Evolutionary conservation across 2,329 filamentous ascomycete genomes (phyloP).

Genomic region (Hypoxylon sp.): DNA sequence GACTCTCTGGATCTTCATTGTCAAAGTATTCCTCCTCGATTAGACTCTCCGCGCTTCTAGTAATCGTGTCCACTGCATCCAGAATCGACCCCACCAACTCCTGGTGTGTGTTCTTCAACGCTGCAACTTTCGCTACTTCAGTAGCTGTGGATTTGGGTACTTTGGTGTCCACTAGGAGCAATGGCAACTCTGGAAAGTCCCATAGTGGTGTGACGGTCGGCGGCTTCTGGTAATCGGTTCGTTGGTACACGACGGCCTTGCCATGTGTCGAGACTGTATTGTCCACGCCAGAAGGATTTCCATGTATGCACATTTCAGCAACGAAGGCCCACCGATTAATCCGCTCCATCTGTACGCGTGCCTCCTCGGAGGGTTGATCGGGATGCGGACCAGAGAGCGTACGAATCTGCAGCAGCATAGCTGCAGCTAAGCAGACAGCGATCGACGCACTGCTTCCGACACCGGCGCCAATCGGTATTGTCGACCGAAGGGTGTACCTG

Average conservation of each 20-base stretch:
- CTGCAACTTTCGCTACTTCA: slow-evolving; percentile 89
- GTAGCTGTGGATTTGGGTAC: slow-evolving; percentile 87
- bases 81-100: slow-evolving; percentile 85
- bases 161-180: slow-evolving; percentile 90
- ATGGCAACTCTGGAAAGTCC: slow-evolving; percentile 91
- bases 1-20: slow-evolving; percentile 70
- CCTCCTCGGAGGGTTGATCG: slow-evolving; percentile 89
- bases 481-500: slow-evolving; percentile 91
- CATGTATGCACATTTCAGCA: slow-evolving; percentile 96
- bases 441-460: slow-evolving; percentile 96
- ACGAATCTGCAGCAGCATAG: slow-evolving; percentile 88
- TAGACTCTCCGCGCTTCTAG: slow-evolving; percentile 67
- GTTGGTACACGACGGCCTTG: slow-evolving; percentile 92
- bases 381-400: slow-evolving; percentile 91
- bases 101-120: slow-evolving; percentile 79
- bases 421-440: slow-evolving; percentile 87
- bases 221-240: slow-evolving; percentile 82
- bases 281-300: slow-evolving; percentile 95
- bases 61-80: slow-evolving; percentile 85
- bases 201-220: slow-evolving; percentile 83
- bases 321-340: slow-evolving; percentile 99
- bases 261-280: slow-evolving; percentile 96
- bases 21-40: slow-evolving; percentile 77
- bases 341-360: slow-evolving; percentile 89
- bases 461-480: slow-evolving; percentile 92